Evolutionary conservation across 768 basidiomycete genomes (phyloP).

Genomic region (Harrya chromipes): DNA sequence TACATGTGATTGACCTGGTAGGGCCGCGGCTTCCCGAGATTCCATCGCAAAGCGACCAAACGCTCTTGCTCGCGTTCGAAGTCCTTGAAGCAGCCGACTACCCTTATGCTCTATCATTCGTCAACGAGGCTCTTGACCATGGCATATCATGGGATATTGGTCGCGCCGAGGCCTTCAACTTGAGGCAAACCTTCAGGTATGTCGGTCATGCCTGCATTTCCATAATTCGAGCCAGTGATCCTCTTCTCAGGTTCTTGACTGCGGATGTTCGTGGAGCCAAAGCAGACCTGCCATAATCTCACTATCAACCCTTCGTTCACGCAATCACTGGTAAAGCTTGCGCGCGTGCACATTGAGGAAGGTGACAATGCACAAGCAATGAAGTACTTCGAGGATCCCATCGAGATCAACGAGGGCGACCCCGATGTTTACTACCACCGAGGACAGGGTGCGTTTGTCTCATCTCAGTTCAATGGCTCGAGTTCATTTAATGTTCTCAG

Average conservation of each 20-base stretch:
- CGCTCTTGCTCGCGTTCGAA: slow-evolving; percentile 73
- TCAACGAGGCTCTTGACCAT: slow-evolving; percentile 85
- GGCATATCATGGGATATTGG: slow-evolving; percentile 73
- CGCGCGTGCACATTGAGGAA: slow-evolving; percentile 96
- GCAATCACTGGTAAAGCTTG: slow-evolving; percentile 94
- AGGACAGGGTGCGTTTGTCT: slow-evolving; percentile 68
- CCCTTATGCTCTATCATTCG: slow-evolving; percentile 69
- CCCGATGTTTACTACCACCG: slow-evolving; percentile 99
- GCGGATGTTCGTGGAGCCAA: slow-evolving; percentile 82
- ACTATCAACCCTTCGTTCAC: slow-evolving; percentile 65
- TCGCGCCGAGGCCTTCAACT: slow-evolving; percentile 85
- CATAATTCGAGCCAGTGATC: not conserved
- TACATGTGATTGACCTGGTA: no score
- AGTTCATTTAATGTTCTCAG: slow-evolving; percentile 35
- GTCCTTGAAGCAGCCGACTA: slow-evolving; percentile 87
- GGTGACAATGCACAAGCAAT: slow-evolving; percentile 79
- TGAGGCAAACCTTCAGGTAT: slow-evolving; percentile 94
- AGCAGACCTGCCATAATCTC: slow-evolving; percentile 71
- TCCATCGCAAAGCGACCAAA: slow-evolving; percentile 79
- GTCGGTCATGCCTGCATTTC: slow-evolving; percentile 22
- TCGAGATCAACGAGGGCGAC: slow-evolving; percentile 76
- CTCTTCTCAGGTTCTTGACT: slow-evolving; percentile 69
- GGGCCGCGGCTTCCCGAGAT: slow-evolving; percentile 78
- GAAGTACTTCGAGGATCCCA: slow-evolving; percentile 87
- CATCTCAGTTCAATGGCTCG: not conserved